Percentiles rank a stretch among this genome's conserved stretches.
phyloP scores from a whole-genome alignment of 139 green algal species.

The Monoraphidium neglectum region DNA sequence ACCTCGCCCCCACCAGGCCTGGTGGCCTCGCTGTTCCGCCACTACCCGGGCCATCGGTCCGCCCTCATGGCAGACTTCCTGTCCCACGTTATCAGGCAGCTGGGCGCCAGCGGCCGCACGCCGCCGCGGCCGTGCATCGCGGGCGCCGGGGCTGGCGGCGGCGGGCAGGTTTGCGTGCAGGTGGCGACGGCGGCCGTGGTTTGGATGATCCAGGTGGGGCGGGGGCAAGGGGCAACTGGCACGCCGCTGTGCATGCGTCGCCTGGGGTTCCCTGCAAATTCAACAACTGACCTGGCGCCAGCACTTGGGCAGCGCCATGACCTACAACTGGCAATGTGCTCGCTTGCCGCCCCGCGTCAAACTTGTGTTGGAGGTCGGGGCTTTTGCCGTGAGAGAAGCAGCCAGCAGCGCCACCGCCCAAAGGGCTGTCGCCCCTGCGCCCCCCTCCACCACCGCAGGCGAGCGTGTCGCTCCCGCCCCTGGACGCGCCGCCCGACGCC shows the following conservation, averaged over 20 bases:
- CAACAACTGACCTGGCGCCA: background rate
- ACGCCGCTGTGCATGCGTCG: background rate
- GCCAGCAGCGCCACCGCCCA: background rate
- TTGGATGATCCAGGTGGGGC: conserved; percentile 69
- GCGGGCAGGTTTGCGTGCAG: conserved; percentile 46
- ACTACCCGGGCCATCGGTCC: conserved; percentile 34
- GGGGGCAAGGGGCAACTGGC: background rate
- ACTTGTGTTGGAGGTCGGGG: background rate
- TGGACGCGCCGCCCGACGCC: conserved; percentile 28
- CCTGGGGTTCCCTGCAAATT: background rate
- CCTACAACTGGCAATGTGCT: background rate
- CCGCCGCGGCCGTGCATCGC: conserved; percentile 19
- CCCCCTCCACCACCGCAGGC: conserved; percentile 3
- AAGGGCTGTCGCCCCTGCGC: background rate
- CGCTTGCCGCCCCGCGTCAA: background rate
- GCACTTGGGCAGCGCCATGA: background rate
- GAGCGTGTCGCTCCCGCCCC: conserved; percentile 13
- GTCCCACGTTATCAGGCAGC: conserved; percentile 32
- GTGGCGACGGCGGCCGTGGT: conserved; percentile 64
- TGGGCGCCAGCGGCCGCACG: conserved; percentile 19
- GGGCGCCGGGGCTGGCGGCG: background rate
- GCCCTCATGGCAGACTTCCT: conserved; percentile 62
- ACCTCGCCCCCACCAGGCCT: conserved; percentile 33
- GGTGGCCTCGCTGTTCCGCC: conserved; percentile 48
- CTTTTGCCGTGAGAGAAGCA: background rate